Base-by-base conservation (phyloP, 208 protist species). In the Trichomonas vaginalis region DNA sequence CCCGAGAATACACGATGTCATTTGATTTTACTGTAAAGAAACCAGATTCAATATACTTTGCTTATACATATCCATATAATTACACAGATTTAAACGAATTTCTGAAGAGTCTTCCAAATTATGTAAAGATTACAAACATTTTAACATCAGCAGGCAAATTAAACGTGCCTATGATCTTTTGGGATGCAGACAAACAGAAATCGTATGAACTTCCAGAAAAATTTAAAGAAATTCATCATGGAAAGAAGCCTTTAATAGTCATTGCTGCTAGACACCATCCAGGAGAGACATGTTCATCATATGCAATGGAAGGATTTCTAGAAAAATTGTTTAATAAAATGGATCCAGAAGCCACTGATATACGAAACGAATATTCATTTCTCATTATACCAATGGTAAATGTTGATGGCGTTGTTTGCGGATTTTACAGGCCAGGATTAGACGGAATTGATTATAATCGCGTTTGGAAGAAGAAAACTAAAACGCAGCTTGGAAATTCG, bases 261-360 rank as follows among this genome's bases (percentile, higher is more conserved):
- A 96, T 99, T 32, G 97, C 98, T 0, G 98, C 98, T 0, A 98
- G 99, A 35, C 98, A 99, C 27, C 99, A 99, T 96, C 99, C 99
- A 2, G 99, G 99, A n/a, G 99, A 99, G 97, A 98, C 98, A 40
- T 98, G 98, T 96, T 97, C 98, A 4, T 98, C 97, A 95, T 99
- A 98, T 98, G 98, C 99, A 70, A 98, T 99, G 97, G 97, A 99
- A 48, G 98, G 98, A 48, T 95, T 90, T n/a, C 46, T 90, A 9
- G 21, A 48, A 39, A n/a, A 35, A n/a, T 48, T 90, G 10, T 48
- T 48, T 90, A n/a, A 35, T 80, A 4, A 80, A 80, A 12, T 0
- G 8, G 17, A n/a, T 23, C 42, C 4, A 48, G 14, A 3, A 35
- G 9, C 40, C 21, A 10, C 14, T 8, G 9, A 6, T 86, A n/a